Evolutionary conservation across 768 basidiomycete genomes (phyloP), one percentile per base, ranked within the genome.

Genomic region (Lyophyllum atratum): DNA sequence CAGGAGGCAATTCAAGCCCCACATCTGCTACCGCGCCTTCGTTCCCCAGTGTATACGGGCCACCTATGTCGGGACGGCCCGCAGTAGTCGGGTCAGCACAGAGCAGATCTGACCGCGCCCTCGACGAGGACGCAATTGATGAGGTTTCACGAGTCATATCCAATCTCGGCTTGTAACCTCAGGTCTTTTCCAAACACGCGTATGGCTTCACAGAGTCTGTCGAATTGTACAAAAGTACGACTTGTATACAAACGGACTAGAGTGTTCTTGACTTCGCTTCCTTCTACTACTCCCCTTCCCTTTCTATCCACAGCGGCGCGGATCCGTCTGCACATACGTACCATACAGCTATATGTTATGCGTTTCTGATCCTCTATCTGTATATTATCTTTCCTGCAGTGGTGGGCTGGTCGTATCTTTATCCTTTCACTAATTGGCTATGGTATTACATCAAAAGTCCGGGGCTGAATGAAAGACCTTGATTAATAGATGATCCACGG

Each of bases 1-100:
- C 86, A 0, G 87, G 86, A 19, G 88, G 83, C 1, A 87, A 87
- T 59, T 90, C 89, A 40, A 92, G 89, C 64, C 90, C 90, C n/a
- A 84, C 82, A 26, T 91, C 89, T 25, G 84, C 77, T 26, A 89
- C 88, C 6, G 87, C 88, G 19, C 91, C 91, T 43, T 87, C 83
- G 11, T 93, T 93, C 75, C 92, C 91, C 14, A 92, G 90, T 63
- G 92, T 93, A 10, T 93, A 93, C 67, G 90, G 85, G 1, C 84
- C 87, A 3, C 82, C 86, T 49, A 72, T 79, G 51, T 75, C 80
- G 11, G 61, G 72, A 24, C 71, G 76, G 54, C 76, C 78, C 42
- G 71, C 78, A 5, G 75, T 80, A 25, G 72, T 80, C 15, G 79
- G 80, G 12, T 64, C 76, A 59, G 69, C 71, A 21, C 82, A 80